Evolutionary conservation across 208 protist genomes (phyloP).

Genomic region (Phytomonas serpens): DNA sequence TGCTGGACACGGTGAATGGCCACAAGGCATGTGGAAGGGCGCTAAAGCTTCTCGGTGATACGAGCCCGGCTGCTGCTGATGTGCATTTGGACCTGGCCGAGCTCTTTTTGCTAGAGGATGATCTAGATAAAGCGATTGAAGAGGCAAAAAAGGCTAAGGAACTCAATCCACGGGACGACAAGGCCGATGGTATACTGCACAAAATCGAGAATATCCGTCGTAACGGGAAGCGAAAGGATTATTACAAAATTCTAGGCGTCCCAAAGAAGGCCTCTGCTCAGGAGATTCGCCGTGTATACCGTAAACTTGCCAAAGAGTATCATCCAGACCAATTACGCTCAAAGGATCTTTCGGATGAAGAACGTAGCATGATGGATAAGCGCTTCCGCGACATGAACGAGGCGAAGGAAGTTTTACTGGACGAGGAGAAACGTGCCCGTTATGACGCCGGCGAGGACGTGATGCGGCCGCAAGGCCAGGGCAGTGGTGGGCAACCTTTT

Average conservation of each 20-base stretch:
- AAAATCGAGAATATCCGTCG: slow-evolving; percentile 58
- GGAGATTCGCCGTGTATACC: slow-evolving; percentile 89
- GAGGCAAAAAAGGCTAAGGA: slow-evolving; percentile 29
- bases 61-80: slow-evolving; percentile 35
- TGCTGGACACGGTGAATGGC: slow-evolving; percentile 48
- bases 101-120: slow-evolving; percentile 73
- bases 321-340: slow-evolving; percentile 88
- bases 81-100: slow-evolving; percentile 58
- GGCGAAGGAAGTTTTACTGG: slow-evolving; percentile 84
- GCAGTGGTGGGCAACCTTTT: slow-evolving; percentile 34
- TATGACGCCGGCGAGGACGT: slow-evolving; percentile 90
- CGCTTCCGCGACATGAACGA: slow-evolving; percentile 89
- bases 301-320: slow-evolving; percentile 74
- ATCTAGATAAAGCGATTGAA: slow-evolving; percentile 28
- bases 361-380: slow-evolving; percentile 63
- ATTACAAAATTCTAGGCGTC: slow-evolving; percentile 90
- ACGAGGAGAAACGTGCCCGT: slow-evolving; percentile 75
- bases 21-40: slow-evolving; percentile 36
- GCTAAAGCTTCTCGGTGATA: slow-evolving; percentile 27
- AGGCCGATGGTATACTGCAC: slow-evolving; percentile 11
- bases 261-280: slow-evolving; percentile 59
- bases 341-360: slow-evolving; percentile 48
- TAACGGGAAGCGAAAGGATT: slow-evolving; percentile 68
- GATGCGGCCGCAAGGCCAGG: slow-evolving; percentile 49
- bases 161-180: slow-evolving; percentile 21